Evolutionary conservation across 1,284 basidiomycete genomes (phyloP).

Genomic region (Cutaneotrichosporon cyanovorans): DNA sequence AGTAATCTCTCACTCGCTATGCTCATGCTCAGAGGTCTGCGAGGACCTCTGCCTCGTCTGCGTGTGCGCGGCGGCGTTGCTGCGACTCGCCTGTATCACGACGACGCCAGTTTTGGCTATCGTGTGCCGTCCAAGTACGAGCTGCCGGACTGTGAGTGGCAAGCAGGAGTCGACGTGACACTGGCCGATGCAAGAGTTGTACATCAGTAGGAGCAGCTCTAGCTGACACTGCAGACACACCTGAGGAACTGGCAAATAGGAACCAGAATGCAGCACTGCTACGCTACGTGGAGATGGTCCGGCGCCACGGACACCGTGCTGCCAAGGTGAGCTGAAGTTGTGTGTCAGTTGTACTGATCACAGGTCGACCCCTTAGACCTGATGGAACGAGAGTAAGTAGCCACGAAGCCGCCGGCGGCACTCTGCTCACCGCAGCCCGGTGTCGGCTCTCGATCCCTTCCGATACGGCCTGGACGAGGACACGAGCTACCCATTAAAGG

Average conservation of each 20-base stretch:
- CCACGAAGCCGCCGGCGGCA: too few relatives aligned
- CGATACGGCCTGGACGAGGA: constrained; percentile 61
- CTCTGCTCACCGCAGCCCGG: constrained; percentile 38
- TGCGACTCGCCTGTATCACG: constrained; percentile 54
- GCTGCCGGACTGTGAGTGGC: constrained; percentile 64
- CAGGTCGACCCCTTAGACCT: constrained; percentile 78
- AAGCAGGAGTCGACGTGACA: not conserved
- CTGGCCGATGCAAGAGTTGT: not conserved
- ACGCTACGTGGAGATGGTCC: constrained; percentile 77
- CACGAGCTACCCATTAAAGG: constrained; percentile 59
- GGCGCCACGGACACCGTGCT: constrained; percentile 48
- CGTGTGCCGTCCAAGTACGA: constrained; percentile 58
- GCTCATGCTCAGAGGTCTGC: constrained; percentile 14
- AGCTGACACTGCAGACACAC: constrained; percentile 53
- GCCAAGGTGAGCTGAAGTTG: constrained; percentile 17
- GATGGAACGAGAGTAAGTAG: constrained; percentile 63
- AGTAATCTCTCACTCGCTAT: constrained; percentile 1
- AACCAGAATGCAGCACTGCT: constrained; percentile 66
- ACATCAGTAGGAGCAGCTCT: not conserved
- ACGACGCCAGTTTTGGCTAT: constrained; percentile 69
- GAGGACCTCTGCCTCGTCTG: constrained; percentile 2
- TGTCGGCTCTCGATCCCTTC: constrained; percentile 67
- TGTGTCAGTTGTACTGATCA: constrained; percentile 55
- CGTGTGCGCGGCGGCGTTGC: not conserved
- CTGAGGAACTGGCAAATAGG: constrained; percentile 64